Percentiles rank a stretch among this genome's conserved stretches.
These are phyloP conservation scores for Aureobasidium sp. DNA, from an alignment of 2,329 filamentous ascomycete species.

Conservation along the genomic window DNA sequence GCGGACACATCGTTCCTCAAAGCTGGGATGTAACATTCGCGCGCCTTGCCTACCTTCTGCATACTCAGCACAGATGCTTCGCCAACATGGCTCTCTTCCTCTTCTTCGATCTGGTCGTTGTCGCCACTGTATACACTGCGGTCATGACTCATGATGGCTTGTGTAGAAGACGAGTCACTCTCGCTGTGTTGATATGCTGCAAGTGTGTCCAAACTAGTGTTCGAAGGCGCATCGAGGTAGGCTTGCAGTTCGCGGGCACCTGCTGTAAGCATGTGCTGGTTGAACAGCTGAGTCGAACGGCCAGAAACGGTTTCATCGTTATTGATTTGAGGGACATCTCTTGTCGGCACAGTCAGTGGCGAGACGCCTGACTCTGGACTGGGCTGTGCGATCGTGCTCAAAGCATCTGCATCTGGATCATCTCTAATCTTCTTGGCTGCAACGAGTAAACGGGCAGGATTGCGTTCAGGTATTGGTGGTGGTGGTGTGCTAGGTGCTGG, in stretches of 20 bases:
- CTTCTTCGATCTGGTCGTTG: not conserved
- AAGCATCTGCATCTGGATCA: not conserved
- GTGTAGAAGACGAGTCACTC: not conserved
- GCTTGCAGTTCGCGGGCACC: slow-evolving; percentile 7
- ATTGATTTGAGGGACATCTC: not conserved
- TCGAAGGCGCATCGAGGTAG: not conserved
- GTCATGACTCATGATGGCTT: not conserved
- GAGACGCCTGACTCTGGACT: not conserved
- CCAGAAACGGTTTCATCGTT: not conserved
- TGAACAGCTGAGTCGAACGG: slow-evolving; percentile 4
- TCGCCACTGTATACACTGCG: not conserved
- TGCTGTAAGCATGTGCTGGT: slow-evolving; percentile 4
- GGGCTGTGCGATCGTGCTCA: not conserved
- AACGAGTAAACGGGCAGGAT: not conserved
- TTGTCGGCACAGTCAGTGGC: not conserved
- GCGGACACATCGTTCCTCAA: not conserved
- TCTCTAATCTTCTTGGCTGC: not conserved
- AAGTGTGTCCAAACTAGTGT: not conserved
- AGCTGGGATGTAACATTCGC: slow-evolving; percentile 1
- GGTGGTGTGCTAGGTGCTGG: not conserved
- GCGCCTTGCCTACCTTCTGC: slow-evolving; percentile 2
- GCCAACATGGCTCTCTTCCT: not conserved
- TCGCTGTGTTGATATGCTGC: not conserved
- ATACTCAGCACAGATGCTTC: not conserved
- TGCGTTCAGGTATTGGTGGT: not conserved